Percentiles rank a stretch among this genome's conserved stretches.
Conservation (phyloP, 1,284 basidiomycete genomes). For the Leccinum laetum region DNA sequence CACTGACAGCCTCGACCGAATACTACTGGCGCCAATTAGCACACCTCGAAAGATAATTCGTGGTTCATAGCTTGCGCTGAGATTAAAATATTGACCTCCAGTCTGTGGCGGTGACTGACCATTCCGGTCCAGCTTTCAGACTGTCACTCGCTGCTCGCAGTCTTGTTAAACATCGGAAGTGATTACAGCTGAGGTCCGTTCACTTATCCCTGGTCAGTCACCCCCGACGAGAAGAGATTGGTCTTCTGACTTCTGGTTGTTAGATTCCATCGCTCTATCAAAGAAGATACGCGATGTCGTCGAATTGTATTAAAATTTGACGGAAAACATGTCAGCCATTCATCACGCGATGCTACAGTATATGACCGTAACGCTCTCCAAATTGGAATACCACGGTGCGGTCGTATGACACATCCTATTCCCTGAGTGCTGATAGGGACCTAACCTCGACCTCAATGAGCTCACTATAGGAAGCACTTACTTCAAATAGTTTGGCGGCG, state of each 20-base stretch:
- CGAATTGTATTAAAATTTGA: conserved; percentile 86
- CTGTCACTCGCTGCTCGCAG: too few relatives aligned
- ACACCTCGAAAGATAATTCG: too few relatives aligned
- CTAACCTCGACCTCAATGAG: conserved; percentile 91
- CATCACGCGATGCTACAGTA: conserved; percentile 94
- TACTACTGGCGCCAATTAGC: too few relatives aligned
- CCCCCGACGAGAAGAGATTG: neutral
- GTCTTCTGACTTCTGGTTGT: neutral
- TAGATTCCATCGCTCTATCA: conserved; percentile 90
- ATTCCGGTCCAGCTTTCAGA: too few relatives aligned
- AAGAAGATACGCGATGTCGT: conserved; percentile 84
- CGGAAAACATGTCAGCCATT: conserved; percentile 86
- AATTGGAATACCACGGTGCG: conserved; percentile 77
- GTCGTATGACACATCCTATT: neutral
- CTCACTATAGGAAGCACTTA: conserved; percentile 93
- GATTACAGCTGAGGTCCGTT: conserved; percentile 85
- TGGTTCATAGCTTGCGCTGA: too few relatives aligned
- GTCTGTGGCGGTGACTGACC: too few relatives aligned
- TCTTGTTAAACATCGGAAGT: conserved; percentile 73
- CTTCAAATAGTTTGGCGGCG: conserved; percentile 89
- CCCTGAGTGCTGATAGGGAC: neutral
- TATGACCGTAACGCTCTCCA: conserved; percentile 89
- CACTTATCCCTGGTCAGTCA: conserved; percentile 84
- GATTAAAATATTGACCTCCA: too few relatives aligned
- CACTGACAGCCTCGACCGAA: too few relatives aligned